Evolutionary conservation across 1,139 yeast genomes (phyloP), one percentile per base, ranked within the genome.

Genomic region (Saccharomyces hybrid): DNA sequence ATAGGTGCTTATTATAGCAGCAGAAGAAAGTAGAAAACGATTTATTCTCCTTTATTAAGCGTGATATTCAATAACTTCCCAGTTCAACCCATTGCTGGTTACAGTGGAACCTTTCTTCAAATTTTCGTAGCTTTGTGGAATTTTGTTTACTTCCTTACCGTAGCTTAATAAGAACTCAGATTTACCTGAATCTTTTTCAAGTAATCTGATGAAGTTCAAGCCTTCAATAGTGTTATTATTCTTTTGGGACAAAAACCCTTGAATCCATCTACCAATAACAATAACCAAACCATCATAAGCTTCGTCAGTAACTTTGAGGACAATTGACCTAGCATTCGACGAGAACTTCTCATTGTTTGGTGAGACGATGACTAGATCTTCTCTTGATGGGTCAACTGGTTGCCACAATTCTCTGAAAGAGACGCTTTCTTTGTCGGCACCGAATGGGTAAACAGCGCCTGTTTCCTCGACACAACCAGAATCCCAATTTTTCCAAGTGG

Each of bases 211-310:
- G 25, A 64, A 61, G 54, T 56, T 66, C 25, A 67, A 50, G 9
- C 65, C 68, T 9, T 57, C 55, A 9, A 52, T 50, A 14, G 64
- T 54, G 26, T 51, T 32, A 5, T 65, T 67, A 1, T 57, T 47
- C 50, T 73, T 73, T 56, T 77, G 73, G 66, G 76, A 73, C 23
- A 79, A 56, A 16, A 79, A 58, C 1, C 83, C 85, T 63, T 81
- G 84, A 1, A 72, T 64, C 83, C 84, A 81, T 55, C 75, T 75
- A 7, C 85, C 86, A 26, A 78, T 71, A 44, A 74, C 67, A 16
- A 81, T 70, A 27, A 78, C 64, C 51, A 80, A 70, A 4, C 86
- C 87, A 46, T 71, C 69, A 51, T 51, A 67, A 5, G 51, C 57
- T 41, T 64, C 59, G 4, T 55, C 63, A 25, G 55, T 51, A 20